A percentile compares a stretch with the other conserved stretches of the same genome.
Conservation (phyloP, 306 rosid genomes). For the Senna tora region DNA sequence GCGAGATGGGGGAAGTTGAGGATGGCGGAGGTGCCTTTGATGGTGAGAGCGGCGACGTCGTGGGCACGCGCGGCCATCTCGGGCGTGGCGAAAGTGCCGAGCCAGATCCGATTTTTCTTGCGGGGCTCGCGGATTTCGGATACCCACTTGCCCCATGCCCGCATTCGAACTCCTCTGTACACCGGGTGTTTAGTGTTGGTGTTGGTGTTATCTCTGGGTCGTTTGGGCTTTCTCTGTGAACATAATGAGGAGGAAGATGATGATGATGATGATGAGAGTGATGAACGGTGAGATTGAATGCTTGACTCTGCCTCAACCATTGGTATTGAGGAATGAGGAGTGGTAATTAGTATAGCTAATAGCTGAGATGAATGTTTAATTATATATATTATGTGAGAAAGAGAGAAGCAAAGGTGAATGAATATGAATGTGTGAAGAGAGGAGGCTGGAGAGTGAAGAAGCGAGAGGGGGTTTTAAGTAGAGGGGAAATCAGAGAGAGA, state of each 20-base stretch:
- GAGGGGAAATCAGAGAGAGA: too few species aligned
- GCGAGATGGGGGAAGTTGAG: constrained; percentile 92
- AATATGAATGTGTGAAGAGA: too few species aligned
- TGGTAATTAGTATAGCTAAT: constrained; percentile 8
- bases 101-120: constrained; percentile 96
- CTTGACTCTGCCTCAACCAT: constrained; percentile 53
- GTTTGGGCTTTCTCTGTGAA: constrained; percentile 46
- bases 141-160: constrained; percentile 98
- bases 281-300: constrained; percentile 32
- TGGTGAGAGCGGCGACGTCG: constrained; percentile 83
- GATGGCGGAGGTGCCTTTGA: constrained; percentile 83
- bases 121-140: constrained; percentile 97
- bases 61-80: constrained; percentile 99
- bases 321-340: not conserved
- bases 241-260: not conserved
- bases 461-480: too few species aligned
- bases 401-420: too few species aligned
- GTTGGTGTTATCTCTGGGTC: constrained; percentile 42
- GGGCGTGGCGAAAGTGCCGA: constrained; percentile 84
- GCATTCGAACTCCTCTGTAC: constrained; percentile 94
- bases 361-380: too few species aligned
- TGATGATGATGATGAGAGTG: constrained; percentile 29
- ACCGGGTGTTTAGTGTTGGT: constrained; percentile 58
- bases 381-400: too few species aligned
- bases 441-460: too few species aligned